Evolutionary conservation across 2,329 filamentous ascomycete genomes (phyloP).

Genomic region (Hypoxylon sp.): DNA sequence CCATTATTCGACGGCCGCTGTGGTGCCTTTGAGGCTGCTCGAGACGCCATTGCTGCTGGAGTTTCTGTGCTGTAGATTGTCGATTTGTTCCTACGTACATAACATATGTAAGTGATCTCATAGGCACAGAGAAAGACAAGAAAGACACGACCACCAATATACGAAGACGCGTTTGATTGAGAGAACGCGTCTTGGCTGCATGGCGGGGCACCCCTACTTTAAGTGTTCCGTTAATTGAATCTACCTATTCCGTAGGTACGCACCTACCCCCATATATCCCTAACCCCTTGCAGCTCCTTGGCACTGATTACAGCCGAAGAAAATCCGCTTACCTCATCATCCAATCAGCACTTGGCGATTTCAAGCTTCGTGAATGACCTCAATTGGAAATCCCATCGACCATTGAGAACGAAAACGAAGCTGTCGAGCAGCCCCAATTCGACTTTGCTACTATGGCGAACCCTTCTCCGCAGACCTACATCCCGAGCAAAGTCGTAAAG

Average conservation of each 20-base stretch:
- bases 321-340: constrained; percentile 51
- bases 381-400: constrained; percentile 33
- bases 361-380: constrained; percentile 43
- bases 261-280: too few relatives aligned
- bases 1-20: constrained; percentile 67
- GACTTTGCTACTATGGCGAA: constrained; percentile 55
- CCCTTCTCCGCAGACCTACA: constrained; percentile 59
- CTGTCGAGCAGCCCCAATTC: constrained; percentile 47
- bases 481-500: constrained; percentile 82
- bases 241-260: too few relatives aligned
- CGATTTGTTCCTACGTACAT: neutral
- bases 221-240: constrained; percentile 4
- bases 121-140: neutral
- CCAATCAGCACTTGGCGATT: constrained; percentile 42
- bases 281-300: neutral
- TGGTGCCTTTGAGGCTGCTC: constrained; percentile 33
- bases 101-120: neutral
- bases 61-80: neutral
- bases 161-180: constrained; percentile 31
- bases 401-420: constrained; percentile 30
- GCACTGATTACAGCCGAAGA: constrained; percentile 35
- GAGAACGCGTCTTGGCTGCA: constrained; percentile 33
- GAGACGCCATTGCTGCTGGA: constrained; percentile 46
- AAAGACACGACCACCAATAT: neutral
- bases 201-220: constrained; percentile 25